Base-by-base conservation (phyloP, 768 basidiomycete genomes). In the Lentinula raphanica region DNA sequence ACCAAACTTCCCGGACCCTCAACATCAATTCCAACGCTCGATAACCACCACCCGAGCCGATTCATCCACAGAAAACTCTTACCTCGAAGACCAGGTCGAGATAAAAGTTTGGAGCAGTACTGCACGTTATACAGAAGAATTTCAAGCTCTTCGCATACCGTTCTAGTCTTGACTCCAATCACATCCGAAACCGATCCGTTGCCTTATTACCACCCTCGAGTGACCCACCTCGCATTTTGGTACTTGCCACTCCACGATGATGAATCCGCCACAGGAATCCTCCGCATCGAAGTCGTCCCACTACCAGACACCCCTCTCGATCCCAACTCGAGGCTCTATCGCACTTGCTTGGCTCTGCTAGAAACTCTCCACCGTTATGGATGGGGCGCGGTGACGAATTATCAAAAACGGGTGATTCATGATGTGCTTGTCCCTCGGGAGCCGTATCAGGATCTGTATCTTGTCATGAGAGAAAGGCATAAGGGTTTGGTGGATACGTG, bases 181-280 rank as follows among this genome's bases (percentile, higher is more conserved):
- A 49, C 81, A 49, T 63, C 68, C 4, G 56, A 68, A 0, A 80
- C 78, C 6, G 69, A 68, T 2, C 56, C 74, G 1, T 71, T 97
- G 2, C 96, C 96, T 0, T 98, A 92, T 66, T 98, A 96, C 65
- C 94, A 98, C 65, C 96, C 96, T 0, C 65, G 86, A 1, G 91
- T 96, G 8, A 72, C 70, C 2, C 87, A 89, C 59, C 76, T 98
- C 32, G 93, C 91, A 0, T 93, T 95, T 67, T 83, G 85, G n/a
- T 93, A 86, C 68, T 59, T 89, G 55, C 46, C 12, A 36, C 17
- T 7, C 17, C n/a, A 25, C 36, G 36, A 53, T 35, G 13, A 12
- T 6, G 25, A 44, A 23, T 19, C 54, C 15, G 17, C 3, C 42
- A 35, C 69, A 17, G 63, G 74, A 35, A 63, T 62, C 53, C 64